Evolutionary conservation across 805 yeast species (phyloP), one percentile per base, ranked within the genome.

Genomic region (Candida adriatica): DNA sequence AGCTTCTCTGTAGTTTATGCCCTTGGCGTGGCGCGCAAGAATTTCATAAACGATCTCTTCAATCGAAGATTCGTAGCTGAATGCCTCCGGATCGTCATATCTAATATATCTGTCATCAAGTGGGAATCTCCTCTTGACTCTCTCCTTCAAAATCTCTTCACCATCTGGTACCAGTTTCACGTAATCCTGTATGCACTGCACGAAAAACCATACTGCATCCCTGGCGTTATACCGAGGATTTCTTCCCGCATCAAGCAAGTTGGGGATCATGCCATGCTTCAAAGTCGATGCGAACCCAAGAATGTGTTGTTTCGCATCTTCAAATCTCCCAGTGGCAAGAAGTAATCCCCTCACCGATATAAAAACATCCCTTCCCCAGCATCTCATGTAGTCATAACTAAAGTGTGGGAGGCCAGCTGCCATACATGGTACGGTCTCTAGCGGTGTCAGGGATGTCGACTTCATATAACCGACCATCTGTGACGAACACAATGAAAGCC

Each of bases 331-430:
- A 0, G 96, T 72, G 1, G 82, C 78, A 16, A 87, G 60, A 34
- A 87, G 59, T 29, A 90, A 64, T 0, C 98, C 98, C 39, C 95
- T 66, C 26, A 82, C 66, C 0, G 96, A 72, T 27, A 90, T 80
- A 53, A 92, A 92, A 1, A 87, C 94, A 58, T 90, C 98, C 51
- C 98, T 72, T 15, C 98, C 98, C 98, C 98, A 90, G 54, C 96
- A 86, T 56, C 98, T 70, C 95, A 90, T 87, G 56, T 82, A 88
- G 42, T 81, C 86, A 37, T 70, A 72, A 52, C 92, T 79, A 60
- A 90, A 90, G 58, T 87, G 96, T 2, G 98, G 98, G 39, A 90
- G 67, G 2, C 97, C 98, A 2, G 98, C 98, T 11, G 97, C 95
- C 73, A 90, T 66, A 25, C 84, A 73, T 2, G 94, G 82, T 11